Conservation (phyloP, 1,284 basidiomycete species). For the Leccinum variabile region DNA sequence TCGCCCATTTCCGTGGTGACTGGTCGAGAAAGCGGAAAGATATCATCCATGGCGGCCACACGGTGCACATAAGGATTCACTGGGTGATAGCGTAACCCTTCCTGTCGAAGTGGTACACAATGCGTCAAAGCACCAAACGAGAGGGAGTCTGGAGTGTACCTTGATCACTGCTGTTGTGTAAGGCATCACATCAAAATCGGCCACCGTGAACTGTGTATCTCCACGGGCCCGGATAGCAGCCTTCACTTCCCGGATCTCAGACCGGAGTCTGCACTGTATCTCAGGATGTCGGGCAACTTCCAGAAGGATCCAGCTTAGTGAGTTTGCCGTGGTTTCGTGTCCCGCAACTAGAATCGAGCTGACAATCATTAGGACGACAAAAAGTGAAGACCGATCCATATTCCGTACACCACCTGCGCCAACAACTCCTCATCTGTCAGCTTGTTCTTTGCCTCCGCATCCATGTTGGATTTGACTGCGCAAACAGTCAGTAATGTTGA, state of each 20-base stretch:
- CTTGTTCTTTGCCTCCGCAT: slow-evolving; percentile 42
- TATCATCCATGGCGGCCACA: slow-evolving; percentile 26
- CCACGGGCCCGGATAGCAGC: slow-evolving; percentile 39
- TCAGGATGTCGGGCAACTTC: slow-evolving; percentile 42
- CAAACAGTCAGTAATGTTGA: slow-evolving; percentile 11
- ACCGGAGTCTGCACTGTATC: slow-evolving; percentile 41
- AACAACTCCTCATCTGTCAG: slow-evolving; percentile 53
- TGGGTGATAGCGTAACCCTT: slow-evolving; percentile 42
- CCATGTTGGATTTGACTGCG: slow-evolving; percentile 54
- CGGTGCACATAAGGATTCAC: slow-evolving; percentile 34
- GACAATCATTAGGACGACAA: background rate
- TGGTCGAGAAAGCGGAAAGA: slow-evolving; percentile 32
- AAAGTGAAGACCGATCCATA: background rate
- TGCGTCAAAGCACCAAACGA: background rate
- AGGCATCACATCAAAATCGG: slow-evolving; percentile 53
- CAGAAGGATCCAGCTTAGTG: slow-evolving; percentile 42
- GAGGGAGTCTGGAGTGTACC: slow-evolving; percentile 30
- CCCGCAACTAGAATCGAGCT: slow-evolving; percentile 46
- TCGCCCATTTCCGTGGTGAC: background rate
- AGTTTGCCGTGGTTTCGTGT: slow-evolving; percentile 54
- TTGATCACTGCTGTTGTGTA: slow-evolving; percentile 54
- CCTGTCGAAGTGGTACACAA: slow-evolving; percentile 24
- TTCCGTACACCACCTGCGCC: slow-evolving; percentile 49
- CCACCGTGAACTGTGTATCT: slow-evolving; percentile 40
- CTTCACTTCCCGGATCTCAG: slow-evolving; percentile 41